Evolutionary conservation across 1,284 basidiomycete species (phyloP).

Genomic region (Austroboletus niveus): DNA sequence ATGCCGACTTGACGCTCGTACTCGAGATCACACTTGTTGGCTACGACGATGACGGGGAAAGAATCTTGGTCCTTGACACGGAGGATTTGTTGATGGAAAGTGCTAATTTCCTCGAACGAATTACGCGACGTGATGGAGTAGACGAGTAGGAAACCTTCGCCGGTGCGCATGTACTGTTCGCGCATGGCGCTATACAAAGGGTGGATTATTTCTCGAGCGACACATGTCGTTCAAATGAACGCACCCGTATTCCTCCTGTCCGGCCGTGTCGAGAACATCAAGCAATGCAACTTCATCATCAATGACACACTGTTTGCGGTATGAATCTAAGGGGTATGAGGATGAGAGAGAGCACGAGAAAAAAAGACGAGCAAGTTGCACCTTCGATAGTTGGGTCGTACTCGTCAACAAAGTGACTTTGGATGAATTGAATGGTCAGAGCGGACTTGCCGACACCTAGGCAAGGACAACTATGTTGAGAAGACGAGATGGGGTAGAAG

Average conservation of each 20-base stretch:
- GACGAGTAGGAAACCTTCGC: slow-evolving; percentile 97
- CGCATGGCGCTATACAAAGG: slow-evolving; percentile 78
- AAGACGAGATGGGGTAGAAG: neutral
- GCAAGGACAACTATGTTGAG: neutral
- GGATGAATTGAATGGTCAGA: slow-evolving; percentile 97
- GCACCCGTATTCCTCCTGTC: slow-evolving; percentile 98
- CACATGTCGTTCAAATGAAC: slow-evolving; percentile 32
- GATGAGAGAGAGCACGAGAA: slow-evolving; percentile 3
- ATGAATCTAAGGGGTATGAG: slow-evolving; percentile 64
- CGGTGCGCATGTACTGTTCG: slow-evolving; percentile 96
- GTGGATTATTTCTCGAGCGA: slow-evolving; percentile 1
- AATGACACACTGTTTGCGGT: slow-evolving; percentile 94
- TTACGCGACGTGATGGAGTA: slow-evolving; percentile 98
- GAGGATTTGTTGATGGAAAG: slow-evolving; percentile 97
- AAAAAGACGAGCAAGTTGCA: slow-evolving; percentile 27
- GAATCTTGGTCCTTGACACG: slow-evolving; percentile 97
- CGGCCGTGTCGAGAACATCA: slow-evolving; percentile 97
- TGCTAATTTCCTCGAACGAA: slow-evolving; percentile 97
- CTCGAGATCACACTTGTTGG: slow-evolving; percentile 99
- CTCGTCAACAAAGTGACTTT: slow-evolving; percentile 96
- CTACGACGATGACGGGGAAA: slow-evolving; percentile 97
- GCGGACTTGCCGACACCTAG: slow-evolving; percentile 97
- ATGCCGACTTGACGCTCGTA: slow-evolving; percentile 97
- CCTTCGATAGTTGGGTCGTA: slow-evolving; percentile 98
- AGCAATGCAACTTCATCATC: slow-evolving; percentile 97